These are phyloP conservation scores for Gonium pectorale DNA, from an alignment of 139 green algal genomes.

Conservation along the genomic window DNA sequence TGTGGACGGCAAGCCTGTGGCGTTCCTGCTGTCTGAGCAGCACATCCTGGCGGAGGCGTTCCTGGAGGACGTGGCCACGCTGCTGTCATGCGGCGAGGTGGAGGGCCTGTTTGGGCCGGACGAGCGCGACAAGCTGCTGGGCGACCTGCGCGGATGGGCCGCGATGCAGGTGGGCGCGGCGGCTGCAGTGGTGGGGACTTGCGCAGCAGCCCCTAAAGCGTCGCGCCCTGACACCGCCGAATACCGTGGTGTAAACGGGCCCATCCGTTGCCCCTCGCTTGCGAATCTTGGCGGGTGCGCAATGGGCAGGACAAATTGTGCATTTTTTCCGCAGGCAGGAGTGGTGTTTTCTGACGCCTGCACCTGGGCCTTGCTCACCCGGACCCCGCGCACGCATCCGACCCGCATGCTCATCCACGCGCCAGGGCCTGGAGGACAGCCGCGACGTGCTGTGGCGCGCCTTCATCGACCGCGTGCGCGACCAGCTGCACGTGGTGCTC, in stretches of 20 bases:
- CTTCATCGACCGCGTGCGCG: conserved; percentile 58
- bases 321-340: too few species aligned
- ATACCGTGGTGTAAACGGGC: too few species aligned
- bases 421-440: conserved; percentile 50
- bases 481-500: conserved; percentile 89
- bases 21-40: conserved; percentile 86
- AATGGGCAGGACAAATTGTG: too few species aligned
- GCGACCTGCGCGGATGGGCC: conserved; percentile 46
- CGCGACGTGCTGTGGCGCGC: conserved; percentile 53
- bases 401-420: too few species aligned
- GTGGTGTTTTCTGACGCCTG: too few species aligned
- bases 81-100: conserved; percentile 87
- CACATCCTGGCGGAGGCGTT: conserved; percentile 82
- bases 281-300: too few species aligned
- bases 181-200: neutral
- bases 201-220: too few species aligned
- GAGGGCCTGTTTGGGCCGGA: conserved; percentile 54
- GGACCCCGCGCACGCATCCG: too few species aligned
- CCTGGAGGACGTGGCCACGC: conserved; percentile 87
- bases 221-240: too few species aligned
- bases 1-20: conserved; percentile 71
- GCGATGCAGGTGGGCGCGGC: conserved; percentile 6
- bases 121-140: conserved; percentile 43
- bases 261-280: too few species aligned
- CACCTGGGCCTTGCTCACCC: too few species aligned